Evolutionary conservation across 352 stramenopile species (phyloP).

Genomic region (Blastocystis sp.): DNA sequence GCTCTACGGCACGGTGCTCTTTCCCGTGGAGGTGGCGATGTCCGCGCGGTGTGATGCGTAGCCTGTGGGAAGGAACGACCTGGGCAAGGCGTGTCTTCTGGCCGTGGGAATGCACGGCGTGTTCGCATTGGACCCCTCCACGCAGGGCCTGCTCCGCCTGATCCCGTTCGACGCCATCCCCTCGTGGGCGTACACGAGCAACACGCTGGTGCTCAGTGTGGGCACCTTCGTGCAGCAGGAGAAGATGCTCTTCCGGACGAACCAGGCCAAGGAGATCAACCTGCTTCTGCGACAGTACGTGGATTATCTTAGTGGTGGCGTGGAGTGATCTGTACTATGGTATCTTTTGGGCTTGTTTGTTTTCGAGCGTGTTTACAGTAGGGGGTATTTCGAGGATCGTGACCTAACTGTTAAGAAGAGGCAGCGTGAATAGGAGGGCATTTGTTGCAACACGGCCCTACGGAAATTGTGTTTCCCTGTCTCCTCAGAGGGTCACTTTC

Average conservation of each 20-base stretch:
- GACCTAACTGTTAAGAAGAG: too few species aligned
- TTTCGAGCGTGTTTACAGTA: too few species aligned
- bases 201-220: conserved; percentile 37
- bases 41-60: background rate
- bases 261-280: conserved; percentile 43
- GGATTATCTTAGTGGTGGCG: conserved; percentile 13
- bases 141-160: conserved; percentile 22
- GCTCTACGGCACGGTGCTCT: conserved; percentile 46
- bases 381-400: too few species aligned
- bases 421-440: background rate
- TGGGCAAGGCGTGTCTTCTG: conserved; percentile 30
- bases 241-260: conserved; percentile 47
- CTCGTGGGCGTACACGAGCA: conserved; percentile 34
- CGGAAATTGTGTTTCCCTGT: background rate
- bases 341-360: background rate
- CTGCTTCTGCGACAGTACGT: conserved; percentile 45
- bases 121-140: conserved; percentile 24
- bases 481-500: background rate
- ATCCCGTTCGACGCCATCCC: conserved; percentile 62
- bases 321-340: background rate
- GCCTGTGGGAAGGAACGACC: conserved; percentile 53
- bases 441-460: background rate
- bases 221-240: conserved; percentile 65
- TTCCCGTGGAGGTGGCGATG: conserved; percentile 16
- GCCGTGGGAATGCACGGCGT: conserved; percentile 51